Evolutionary conservation across 805 yeast genomes (phyloP), one percentile per base, ranked within the genome.

Genomic region (Barnettozyma populi): DNA sequence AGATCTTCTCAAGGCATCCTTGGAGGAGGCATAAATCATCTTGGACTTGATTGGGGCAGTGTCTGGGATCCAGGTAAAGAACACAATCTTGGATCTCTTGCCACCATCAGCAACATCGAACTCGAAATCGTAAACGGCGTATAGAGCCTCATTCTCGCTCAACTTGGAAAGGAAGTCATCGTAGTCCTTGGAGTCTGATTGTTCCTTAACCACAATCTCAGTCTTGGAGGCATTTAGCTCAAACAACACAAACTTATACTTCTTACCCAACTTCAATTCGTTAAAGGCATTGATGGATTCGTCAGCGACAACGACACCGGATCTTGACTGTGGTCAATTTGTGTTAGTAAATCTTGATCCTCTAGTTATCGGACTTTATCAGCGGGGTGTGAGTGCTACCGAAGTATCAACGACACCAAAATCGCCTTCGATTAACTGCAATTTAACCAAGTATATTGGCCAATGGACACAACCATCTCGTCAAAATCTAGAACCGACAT

Each of bases 11-110:
- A 94, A 80, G 43, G 97, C 96, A 63, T 90, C 98, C 74, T 90
- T 90, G 52, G 98, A 90, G n/a, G 97, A 82, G 42, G 99, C 98
- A 75, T 90, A 92, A 54, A 92, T 86, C 99, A 94, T 94, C 86
- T 94, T 94, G 61, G 90, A 70, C 76, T 95, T 86, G 63, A 94
- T 83, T 53, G 94, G 89, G 47, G 98, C 97, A 53, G 95, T 88
- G 68, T 94, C 99, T 63, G 99, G 99, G 53, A 97, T 83, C 99
- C 99, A 94, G 57, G 94, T 86, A 75, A 73, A 71, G 74, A 81
- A 73, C 39, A 80, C 74, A 54, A 81, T 76, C 68, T 80, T 82
- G 56, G 83, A 79, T 77, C 96, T 86, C 79, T 89, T 90, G 68
- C 99, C 99, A 72, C 92, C 98, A 61, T 89, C 90, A 45, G 79